Base-by-base conservation (phyloP, 306 rosid genomes). In the Clitoria ternatea region DNA sequence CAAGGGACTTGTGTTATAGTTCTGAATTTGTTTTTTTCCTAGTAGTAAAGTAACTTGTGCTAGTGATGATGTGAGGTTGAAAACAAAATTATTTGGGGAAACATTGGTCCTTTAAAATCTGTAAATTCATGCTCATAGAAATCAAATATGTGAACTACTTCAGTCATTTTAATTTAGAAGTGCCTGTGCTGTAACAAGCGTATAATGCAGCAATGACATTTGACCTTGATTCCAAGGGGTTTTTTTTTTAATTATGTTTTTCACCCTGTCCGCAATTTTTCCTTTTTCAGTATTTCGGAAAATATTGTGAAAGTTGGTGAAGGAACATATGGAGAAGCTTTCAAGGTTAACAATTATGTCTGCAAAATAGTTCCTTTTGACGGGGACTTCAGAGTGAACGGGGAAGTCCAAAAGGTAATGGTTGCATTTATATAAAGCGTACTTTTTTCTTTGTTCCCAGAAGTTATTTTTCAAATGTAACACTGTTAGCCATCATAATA, bases 241-340 rank as follows among this genome's bases (percentile, higher is more conserved):
- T 57, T 72, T 59, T 76, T 39, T 36, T 45, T 24, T 44, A 30
- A 57, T 15, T 27, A 36, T 40, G 66, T 27, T 75, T 29, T n/a
- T n/a, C n/a, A n/a, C 59, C 26, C 59, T 37, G 69, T 65, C 52
- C 63, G 10, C 24, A 7, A 18, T 7, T 40, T 79, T 71, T 75
- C 42, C 66, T 84, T 81, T 70, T 53, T 47, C 86, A 91, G 97
- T 71, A 82, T 77, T 26, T 82, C 82, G 9, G 79, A 85, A 72
- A 80, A 74, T 27, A 80, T 91, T 50, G 81, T 75, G 36, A 94
- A 94, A 85, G 35, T 89, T 68, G 99, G 99, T 8, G 99, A 94
- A 82, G 99, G 99, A 62, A 94, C 99, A 26, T 91, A 52, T 68
- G 97, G 97, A 72, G 97, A 94, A 81, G 99, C 97, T 77, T 91